Evolutionary conservation across 805 yeast species (phyloP), one percentile per base, ranked within the genome.

Genomic region (Spathaspora hagerdaliae): DNA sequence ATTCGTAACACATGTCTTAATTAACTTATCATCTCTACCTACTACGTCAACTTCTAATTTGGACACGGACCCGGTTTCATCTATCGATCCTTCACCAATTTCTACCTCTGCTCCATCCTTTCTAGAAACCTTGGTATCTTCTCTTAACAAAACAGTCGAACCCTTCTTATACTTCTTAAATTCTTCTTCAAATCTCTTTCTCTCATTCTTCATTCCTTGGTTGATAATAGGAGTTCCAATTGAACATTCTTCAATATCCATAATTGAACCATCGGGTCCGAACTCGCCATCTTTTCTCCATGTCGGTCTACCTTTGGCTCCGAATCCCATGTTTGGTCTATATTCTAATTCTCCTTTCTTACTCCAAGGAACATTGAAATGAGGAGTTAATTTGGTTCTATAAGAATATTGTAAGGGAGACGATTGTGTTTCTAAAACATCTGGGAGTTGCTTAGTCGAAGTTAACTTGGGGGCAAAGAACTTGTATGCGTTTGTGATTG

Each of bases 371-470:
- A 87, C 67, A 57, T 86, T 90, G 65, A 91, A 94, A 67, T 94
- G 99, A 5, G 99, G 99, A 0, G 99, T 94, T 36, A 94, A 75
- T 60, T 94, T 94, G 0, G 99, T 94, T 60, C 99, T 75, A 65
- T 94, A 94, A 33, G 75, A 73, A 60, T 75, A 86, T 53, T 83
- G 75, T 46, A 81, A 67, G 4, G 99, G 99, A 9, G 96, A 87
- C 6, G 82, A 78, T 35, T 84, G 78, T 0, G 96, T 87, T 1
- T 71, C 65, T 1, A 76, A 77, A 32, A 92, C 70, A 7, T 55
- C 69, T 0, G 97, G 97, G 14, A 87, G 60, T 38, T 67, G 59
- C 0, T 65, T 67, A 31, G 45, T 43, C 2, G 61, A 53, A 1
- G 71, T 54, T 43, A 85, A 67, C 2, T 65, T 63, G 10, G 87